Evolutionary conservation across 257 asterid species (phyloP), one percentile per base, ranked within the genome.

Genomic region (Plantago elongata): DNA sequence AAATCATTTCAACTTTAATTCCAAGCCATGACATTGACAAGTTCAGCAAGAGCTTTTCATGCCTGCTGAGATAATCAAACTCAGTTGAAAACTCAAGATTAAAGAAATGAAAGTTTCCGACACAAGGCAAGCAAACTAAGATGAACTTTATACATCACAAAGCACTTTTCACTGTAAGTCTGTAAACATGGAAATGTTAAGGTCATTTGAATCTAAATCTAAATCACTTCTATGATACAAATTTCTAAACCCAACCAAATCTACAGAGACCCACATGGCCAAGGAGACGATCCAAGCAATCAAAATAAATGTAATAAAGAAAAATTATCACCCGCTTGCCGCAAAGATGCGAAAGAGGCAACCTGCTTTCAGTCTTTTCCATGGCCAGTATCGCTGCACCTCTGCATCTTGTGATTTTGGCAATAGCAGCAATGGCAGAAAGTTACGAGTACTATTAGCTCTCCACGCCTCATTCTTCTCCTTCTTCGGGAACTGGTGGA

Each of bases 401-500:
- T 63, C 75, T 44, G 67, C 74, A 64, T 70, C 72, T 66, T 68
- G 58, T 56, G 69, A 56, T 60, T 11, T 57, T 59, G 22, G 30
- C 30, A 54, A 22, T n/a, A 17, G 48, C 40, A 45, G 60, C n/a
- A 42, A 51, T 16, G 51, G 34, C 56, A 69, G 48, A 71, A 66
- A 67, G 57, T 30, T 56, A 56, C 12, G 13, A 0, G 40, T 34
- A 9, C 9, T 10, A 30, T 44, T 48, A 50, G 58, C 60, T 66
- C 60, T 66, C 69, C 64, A 15, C 14, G 15, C 66, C 70, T 79
- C 74, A 79, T 49, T 73, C 77, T 58, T 85, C 95, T 18, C 67
- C 79, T 27, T 87, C 96, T 79, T 93, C 96, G 5, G 71, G 75
- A 42, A 87, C 97, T 2, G 97, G 60, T 5, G 94, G 83, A 61